Base-by-base conservation (phyloP, 1,139 yeast species). In the Sugiyamaella pinicola region DNA sequence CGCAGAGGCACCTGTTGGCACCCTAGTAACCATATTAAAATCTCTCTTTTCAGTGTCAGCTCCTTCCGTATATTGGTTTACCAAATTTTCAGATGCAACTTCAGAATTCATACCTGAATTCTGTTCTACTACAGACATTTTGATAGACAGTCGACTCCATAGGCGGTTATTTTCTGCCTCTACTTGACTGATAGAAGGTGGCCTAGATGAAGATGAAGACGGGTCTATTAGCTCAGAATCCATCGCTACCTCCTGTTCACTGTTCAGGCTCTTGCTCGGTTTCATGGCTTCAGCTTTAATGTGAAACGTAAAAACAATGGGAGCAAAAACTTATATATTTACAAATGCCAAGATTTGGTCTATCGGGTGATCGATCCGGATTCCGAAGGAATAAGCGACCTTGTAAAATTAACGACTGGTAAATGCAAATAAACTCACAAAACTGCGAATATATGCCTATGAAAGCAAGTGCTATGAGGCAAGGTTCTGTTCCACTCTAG, bases 81-180 rank as follows among this genome's bases (percentile, higher is more conserved):
- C 37, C n/a, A 17, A 15, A 15, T 12, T 29, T 21, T 33, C 47
- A 17, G 49, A 46, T 5, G 43, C 43, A 4, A 37, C 28, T 46
- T 37, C 49, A 17, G 49, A 46, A 26, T 37, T 39, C 29, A 46
- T 4, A 2, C 42, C 38, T 18, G 49, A 29, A 7, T 28, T 29
- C 9, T 37, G 42, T 31, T 46, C 49, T 17, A 15, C 38, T 7
- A 35, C 49, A 1, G 49, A 46, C 43, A 46, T 46, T 21, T 37
- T 37, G n/a, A 46, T 39, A 38, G 37, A 38, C 24, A 46, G n/a
- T n/a, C 42, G 43, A 7, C 37, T 37, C 49, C 49, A 46, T 15
- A 35, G 29, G 10, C 33, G 44, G 24, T 34, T 35, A 33, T 33
- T 28, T 18, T 37, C 49, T 17, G 18, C 18, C 12, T 46, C 49